Percentiles rank a stretch among this genome's conserved stretches.
phyloP scores from a whole-genome alignment of 2,329 filamentous ascomycete species.

The Calonectria leucothoes region DNA sequence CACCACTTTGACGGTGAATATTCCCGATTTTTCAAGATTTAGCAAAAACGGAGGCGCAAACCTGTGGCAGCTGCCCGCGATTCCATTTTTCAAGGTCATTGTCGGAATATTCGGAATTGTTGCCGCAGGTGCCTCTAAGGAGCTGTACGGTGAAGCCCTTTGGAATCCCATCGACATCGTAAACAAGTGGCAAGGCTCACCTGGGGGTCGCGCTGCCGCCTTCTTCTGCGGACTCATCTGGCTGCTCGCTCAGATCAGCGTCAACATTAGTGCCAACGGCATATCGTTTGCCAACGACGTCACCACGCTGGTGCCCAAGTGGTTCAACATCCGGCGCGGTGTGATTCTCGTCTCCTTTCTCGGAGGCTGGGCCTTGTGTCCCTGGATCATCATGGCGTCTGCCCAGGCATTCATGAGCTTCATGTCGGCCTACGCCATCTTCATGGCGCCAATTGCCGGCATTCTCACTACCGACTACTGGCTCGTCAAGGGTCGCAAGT shows the following conservation, averaged over 20 bases:
- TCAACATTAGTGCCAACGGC: constrained; percentile 45
- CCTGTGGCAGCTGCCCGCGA: constrained; percentile 32
- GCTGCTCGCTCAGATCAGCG: constrained; percentile 53
- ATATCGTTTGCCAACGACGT: constrained; percentile 46
- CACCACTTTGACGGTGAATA: constrained; percentile 61
- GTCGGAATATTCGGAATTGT: constrained; percentile 60
- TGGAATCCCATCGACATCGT: constrained; percentile 63
- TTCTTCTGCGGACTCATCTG: constrained; percentile 45
- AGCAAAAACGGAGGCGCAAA: background rate
- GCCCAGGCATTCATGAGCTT: constrained; percentile 45
- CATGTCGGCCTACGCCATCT: constrained; percentile 48
- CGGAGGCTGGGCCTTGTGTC: constrained; percentile 48
- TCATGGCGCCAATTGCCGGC: constrained; percentile 55
- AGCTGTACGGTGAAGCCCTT: constrained; percentile 57
- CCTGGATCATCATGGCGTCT: constrained; percentile 49
- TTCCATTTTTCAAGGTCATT: constrained; percentile 59
- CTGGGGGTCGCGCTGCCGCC: constrained; percentile 44
- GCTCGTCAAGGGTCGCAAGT: constrained; percentile 49
- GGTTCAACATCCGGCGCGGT: constrained; percentile 47
- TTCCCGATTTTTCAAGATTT: constrained; percentile 50
- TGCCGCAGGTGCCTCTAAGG: constrained; percentile 56
- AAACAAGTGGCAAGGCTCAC: constrained; percentile 49
- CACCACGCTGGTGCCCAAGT: constrained; percentile 44
- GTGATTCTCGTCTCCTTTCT: constrained; percentile 44
- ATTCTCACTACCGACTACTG: constrained; percentile 55